Evolutionary conservation across 371 early-diverging fungal genomes (phyloP).

Genomic region (Zancudomyces culisetae): DNA sequence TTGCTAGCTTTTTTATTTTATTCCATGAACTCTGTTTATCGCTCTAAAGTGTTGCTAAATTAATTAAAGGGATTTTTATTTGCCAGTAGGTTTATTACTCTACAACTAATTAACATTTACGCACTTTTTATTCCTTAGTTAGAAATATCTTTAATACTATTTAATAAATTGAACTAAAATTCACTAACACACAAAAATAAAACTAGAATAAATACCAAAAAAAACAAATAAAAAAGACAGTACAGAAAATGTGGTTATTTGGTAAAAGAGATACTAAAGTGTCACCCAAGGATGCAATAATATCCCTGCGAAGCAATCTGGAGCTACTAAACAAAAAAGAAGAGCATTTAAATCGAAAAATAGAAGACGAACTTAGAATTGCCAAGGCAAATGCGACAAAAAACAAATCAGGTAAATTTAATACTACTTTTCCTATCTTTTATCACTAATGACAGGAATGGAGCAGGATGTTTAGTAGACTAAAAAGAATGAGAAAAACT

Average conservation of each 20-base stretch:
- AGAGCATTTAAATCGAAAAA: constrained; percentile 61
- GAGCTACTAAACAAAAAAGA: constrained; percentile 91
- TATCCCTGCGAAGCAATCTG: constrained; percentile 69
- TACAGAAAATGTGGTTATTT: constrained; percentile 59
- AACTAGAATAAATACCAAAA: neutral
- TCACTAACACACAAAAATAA: neutral
- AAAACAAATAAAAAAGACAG: neutral
- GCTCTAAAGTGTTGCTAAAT: too few relatives aligned
- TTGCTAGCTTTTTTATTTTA: too few relatives aligned
- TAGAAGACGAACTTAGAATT: constrained; percentile 67
- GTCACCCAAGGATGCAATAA: constrained; percentile 86
- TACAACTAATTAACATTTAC: too few relatives aligned
- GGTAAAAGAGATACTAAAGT: constrained; percentile 55
- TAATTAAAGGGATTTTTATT: too few relatives aligned
- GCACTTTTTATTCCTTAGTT: too few relatives aligned
- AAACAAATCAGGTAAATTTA: constrained; percentile 62
- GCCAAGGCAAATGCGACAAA: constrained; percentile 83
- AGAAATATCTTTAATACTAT: too few relatives aligned
- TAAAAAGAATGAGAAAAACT: neutral
- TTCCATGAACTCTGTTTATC: too few relatives aligned
- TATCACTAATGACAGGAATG: neutral
- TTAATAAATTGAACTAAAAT: too few relatives aligned
- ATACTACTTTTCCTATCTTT: constrained; percentile 2
- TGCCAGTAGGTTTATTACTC: too few relatives aligned
- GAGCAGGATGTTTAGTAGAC: too few relatives aligned